These are phyloP conservation scores for Corymbia calophylla DNA, from an alignment of 441 rosid species.

Conservation along the genomic window DNA sequence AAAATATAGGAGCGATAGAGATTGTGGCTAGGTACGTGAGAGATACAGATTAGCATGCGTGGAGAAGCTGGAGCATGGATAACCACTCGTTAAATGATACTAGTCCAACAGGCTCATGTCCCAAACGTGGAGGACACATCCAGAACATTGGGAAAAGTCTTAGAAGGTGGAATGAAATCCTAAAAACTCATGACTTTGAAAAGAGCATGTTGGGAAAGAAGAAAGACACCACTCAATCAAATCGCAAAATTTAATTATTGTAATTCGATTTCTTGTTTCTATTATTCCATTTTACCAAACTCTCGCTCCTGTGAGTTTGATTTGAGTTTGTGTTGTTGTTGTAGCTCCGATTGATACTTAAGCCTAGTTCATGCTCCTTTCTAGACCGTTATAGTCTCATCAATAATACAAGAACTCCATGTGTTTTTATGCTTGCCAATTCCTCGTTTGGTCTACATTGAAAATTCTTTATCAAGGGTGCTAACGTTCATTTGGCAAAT, in stretches of 20 bases:
- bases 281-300: not conserved
- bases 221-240: not conserved
- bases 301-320: not conserved
- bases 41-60: not conserved
- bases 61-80: not conserved
- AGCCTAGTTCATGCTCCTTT: not conserved
- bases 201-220: not conserved
- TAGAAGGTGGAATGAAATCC: not conserved
- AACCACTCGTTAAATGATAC: fast-evolving
- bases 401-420: not conserved
- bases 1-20: not conserved
- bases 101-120: not conserved
- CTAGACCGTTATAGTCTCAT: not conserved
- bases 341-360: not conserved
- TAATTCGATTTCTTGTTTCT: not conserved
- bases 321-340: not conserved
- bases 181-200: not conserved
- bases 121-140: not conserved
- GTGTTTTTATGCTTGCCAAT: not conserved
- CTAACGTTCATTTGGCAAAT: not conserved
- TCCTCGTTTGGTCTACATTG: not conserved
- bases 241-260: not conserved
- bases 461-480: not conserved
- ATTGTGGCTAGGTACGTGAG: fast-evolving
- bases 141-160: not conserved